Evolutionary conservation across 176 grass and related monocot genomes (phyloP).

Genomic region (Tillandsia fasciculata): DNA sequence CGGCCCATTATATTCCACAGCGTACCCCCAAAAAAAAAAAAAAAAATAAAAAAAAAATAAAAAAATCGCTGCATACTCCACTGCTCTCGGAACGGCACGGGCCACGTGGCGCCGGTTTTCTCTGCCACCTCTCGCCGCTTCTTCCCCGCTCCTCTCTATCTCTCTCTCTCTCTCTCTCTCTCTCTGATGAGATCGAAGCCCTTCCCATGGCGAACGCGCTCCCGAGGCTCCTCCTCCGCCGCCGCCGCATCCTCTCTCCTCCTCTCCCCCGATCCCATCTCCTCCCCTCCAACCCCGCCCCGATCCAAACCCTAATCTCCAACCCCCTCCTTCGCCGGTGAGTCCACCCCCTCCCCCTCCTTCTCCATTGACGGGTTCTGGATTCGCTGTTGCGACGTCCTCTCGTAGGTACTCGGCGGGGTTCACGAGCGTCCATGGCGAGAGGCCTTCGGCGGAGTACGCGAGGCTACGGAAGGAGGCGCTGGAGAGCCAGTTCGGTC

Average conservation of each 20-base stretch:
- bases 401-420: conserved; percentile 50
- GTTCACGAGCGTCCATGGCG: conserved; percentile 81
- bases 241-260: conserved; percentile 20
- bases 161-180: conserved; percentile 3
- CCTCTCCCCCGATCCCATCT: conserved; percentile 15
- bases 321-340: conserved; percentile 4
- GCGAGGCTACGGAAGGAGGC: conserved; percentile 84
- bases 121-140: not conserved
- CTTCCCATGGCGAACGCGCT: not conserved
- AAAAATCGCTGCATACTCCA: too few relatives aligned
- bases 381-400: not conserved
- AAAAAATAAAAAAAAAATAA: too few relatives aligned
- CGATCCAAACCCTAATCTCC: conserved; percentile 10
- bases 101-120: not conserved
- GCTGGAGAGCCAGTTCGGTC: conserved; percentile 64
- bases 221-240: not conserved
- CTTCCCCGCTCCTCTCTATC: not conserved
- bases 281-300: not conserved
- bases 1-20: too few relatives aligned
- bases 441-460: conserved; percentile 72
- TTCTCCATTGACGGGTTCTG: not conserved
- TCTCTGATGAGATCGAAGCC: not conserved
- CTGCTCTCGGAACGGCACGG: too few relatives aligned
- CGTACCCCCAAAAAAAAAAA: too few relatives aligned
- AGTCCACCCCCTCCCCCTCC: not conserved